phyloP scores from a whole-genome alignment of 2,329 filamentous ascomycete genomes.

The Neofusicoccum umdonicola region DNA sequence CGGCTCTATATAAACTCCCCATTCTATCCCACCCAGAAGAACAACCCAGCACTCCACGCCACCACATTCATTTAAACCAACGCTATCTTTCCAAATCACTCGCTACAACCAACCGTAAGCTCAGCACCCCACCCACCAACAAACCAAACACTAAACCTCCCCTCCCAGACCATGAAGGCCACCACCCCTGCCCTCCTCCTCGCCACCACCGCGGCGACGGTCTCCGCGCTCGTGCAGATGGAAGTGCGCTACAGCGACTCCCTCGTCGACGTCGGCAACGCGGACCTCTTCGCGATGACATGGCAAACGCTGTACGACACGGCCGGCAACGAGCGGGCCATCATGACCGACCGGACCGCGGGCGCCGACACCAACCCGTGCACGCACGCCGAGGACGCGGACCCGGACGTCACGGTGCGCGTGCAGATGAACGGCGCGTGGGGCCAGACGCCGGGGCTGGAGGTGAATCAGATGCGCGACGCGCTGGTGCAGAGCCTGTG shows the following conservation, averaged over 20 bases:
- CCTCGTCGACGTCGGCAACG: conserved; percentile 1
- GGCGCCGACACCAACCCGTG: conserved; percentile 4
- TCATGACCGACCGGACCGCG: neutral
- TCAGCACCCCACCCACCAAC: no score
- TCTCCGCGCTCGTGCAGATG: neutral
- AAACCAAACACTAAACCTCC: neutral
- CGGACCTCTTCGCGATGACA: neutral
- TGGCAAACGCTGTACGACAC: conserved; percentile 1
- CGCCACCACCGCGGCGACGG: neutral
- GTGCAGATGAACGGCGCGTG: conserved; percentile 7
- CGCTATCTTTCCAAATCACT: no score
- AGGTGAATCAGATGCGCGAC: conserved; percentile 8
- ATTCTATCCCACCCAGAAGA: no score
- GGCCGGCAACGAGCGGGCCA: neutral
- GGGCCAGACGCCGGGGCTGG: neutral
- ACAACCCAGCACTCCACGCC: no score
- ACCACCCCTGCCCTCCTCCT: neutral
- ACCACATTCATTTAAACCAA: no score
- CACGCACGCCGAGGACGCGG: neutral
- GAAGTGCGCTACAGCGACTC: conserved; percentile 1
- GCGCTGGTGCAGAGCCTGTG: neutral
- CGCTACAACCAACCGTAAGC: no score
- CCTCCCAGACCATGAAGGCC: neutral
- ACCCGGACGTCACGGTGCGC: neutral
- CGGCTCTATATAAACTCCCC: no score